These are phyloP conservation scores for Synchytrium microbalum DNA, from an alignment of 371 early-diverging fungal species.

Conservation along the genomic window DNA sequence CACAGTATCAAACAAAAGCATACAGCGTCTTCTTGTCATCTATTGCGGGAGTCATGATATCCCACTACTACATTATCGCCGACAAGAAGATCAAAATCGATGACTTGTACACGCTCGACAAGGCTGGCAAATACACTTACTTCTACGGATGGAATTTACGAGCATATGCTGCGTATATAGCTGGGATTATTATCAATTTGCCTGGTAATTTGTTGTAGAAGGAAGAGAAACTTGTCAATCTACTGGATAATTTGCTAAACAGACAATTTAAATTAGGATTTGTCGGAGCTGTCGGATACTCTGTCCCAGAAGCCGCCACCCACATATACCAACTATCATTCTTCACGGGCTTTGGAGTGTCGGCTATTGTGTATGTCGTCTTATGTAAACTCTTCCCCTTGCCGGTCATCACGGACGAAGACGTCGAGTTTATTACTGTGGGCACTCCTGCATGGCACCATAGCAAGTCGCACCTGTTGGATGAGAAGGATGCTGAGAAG, in stretches of 20 bases:
- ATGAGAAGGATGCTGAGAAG: no score
- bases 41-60: constrained; percentile 20
- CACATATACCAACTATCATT: constrained; percentile 8
- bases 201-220: background rate
- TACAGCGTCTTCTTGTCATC: constrained; percentile 25
- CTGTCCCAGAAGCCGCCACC: constrained; percentile 11
- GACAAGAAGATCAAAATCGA: constrained; percentile 4
- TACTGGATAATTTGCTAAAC: background rate
- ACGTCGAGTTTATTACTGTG: no score
- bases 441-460: no score
- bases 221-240: no score
- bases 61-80: constrained; percentile 22
- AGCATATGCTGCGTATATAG: constrained; percentile 18
- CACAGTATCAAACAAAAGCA: no score
- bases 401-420: no score
- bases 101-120: constrained; percentile 13
- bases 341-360: constrained; percentile 8
- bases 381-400: no score
- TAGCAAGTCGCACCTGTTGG: no score
- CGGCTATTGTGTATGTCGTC: background rate
- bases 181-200: constrained; percentile 20
- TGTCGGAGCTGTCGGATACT: constrained; percentile 6
- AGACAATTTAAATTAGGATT: constrained; percentile 6
- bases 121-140: constrained; percentile 12
- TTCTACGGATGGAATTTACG: constrained; percentile 19